Base-by-base conservation (phyloP, 305 asterid species). In the Rubia balearica region DNA sequence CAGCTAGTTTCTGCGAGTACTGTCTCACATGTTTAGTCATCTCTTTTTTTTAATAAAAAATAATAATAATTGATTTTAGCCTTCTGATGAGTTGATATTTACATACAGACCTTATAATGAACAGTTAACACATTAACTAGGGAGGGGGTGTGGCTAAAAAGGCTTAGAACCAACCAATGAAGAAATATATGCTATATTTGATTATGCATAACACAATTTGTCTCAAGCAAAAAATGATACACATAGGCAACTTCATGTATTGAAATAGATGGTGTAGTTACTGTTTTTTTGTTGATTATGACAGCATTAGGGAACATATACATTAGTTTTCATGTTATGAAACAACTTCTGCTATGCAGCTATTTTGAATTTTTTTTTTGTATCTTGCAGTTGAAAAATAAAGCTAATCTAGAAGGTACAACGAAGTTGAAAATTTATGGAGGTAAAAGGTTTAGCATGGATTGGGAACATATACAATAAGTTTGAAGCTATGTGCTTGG, bases 401-500 rank as follows among this genome's bases (percentile, higher is more conserved):
- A 38, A 1, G 4, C 59, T 9, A 14, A 41, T 14, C n/a, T 56
- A 40, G 36, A 53, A 53, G 43, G 65, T 55, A 55, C 63, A 6
- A 7, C 9, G 9, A 21, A n/a, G 14, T 49, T 13, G 65, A 19
- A 10, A 68, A 8, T 27, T 33, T 68, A 90, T 92, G 97, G 96
- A 90, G 76, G 74, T 86, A 72, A 86, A 87, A 80, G 90, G 87
- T 75, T 72, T 90, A 79, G 73, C 84, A 17, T 92, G 98, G 98
- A 89, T 87, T 45, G 98, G 90, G 60, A 88, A 87, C 71, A 72
- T 88, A 72, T 90, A 84, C 63, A 85, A 88, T 74, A 88, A 86
- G 81, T 85, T 90, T 68, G 96, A 90, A 83, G 85, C 91, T 43
- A 85, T 90, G 95, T 87, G 96, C 74, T 73, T 87, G 83, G 97